These are phyloP conservation scores for Kwoniella heveanensis DNA, from an alignment of 768 basidiomycete species.

Conservation along the genomic window DNA sequence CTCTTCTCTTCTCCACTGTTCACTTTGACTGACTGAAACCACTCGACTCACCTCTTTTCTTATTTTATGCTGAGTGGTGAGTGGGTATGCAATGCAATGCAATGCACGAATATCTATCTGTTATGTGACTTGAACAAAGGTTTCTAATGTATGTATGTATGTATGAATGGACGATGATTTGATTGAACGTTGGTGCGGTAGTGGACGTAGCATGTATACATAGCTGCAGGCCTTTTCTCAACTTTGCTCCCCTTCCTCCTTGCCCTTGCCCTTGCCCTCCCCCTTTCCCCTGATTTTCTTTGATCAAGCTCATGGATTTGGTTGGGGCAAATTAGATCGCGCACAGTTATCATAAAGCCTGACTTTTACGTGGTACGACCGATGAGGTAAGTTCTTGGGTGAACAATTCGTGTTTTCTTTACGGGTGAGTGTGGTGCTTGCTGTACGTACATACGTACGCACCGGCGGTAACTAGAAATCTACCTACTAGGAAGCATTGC, in stretches of 20 bases:
- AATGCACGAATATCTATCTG: neutral
- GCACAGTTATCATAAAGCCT: too few relatives aligned
- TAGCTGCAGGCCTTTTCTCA: neutral
- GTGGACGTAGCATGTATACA: neutral
- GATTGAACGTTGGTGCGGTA: neutral
- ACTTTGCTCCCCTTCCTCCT: neutral
- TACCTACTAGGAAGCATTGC: too few relatives aligned
- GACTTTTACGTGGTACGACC: neutral
- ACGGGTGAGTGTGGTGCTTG: neutral
- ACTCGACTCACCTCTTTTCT: constrained; percentile 5
- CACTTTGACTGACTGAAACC: neutral
- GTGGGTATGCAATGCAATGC: neutral
- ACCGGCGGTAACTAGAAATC: neutral
- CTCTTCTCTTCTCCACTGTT: constrained; percentile 1
- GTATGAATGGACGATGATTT: constrained; percentile 1
- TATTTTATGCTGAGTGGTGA: neutral
- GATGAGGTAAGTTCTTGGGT: neutral
- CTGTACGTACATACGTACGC: too few relatives aligned
- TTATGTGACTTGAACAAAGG: neutral
- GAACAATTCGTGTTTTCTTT: neutral
- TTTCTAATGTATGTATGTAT: neutral
- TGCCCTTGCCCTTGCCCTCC: neutral
- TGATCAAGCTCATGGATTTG: neutral
- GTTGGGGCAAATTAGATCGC: too few relatives aligned
- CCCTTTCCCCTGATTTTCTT: too few relatives aligned